A percentile compares a stretch with the other conserved stretches of the same genome.
Conservation (phyloP, 805 yeast species). For the Candida andamanensis region DNA sequence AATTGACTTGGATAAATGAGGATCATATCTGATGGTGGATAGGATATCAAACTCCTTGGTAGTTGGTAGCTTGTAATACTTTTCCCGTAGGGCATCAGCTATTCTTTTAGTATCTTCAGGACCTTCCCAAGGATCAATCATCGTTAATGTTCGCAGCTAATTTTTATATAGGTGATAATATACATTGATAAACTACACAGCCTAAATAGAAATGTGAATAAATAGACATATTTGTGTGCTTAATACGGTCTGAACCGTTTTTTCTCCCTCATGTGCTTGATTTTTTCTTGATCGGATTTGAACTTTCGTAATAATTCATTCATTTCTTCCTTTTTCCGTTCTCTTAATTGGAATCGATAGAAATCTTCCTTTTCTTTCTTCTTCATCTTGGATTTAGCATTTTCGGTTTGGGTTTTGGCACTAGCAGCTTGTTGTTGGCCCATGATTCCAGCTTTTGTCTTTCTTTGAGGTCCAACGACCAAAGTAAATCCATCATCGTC, state of each 20-base stretch:
- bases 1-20: conserved; percentile 34
- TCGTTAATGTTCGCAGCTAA: background rate
- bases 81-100: conserved; percentile 2
- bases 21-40: conserved; percentile 75
- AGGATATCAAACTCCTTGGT: conserved; percentile 49
- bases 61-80: conserved; percentile 2
- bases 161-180: too few species aligned
- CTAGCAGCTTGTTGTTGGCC: conserved; percentile 44
- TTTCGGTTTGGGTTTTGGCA: conserved; percentile 30
- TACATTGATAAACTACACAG: too few species aligned
- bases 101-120: conserved; percentile 1
- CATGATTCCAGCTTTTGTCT: conserved; percentile 67
- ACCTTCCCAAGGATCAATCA: background rate
- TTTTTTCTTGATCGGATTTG: conserved; percentile 85
- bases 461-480: conserved; percentile 83
- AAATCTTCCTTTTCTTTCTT: conserved; percentile 83
- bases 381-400: conserved; percentile 48
- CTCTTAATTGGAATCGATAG: conserved; percentile 94
- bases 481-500: conserved; percentile 94
- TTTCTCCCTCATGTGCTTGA: conserved; percentile 71
- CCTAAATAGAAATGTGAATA: too few species aligned
- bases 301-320: conserved; percentile 78
- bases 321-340: conserved; percentile 88
- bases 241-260: conserved; percentile 83
- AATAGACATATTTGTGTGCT: too few species aligned